Conservation (phyloP, 2,329 filamentous ascomycete species). For the Xylariaceae sp. region DNA sequence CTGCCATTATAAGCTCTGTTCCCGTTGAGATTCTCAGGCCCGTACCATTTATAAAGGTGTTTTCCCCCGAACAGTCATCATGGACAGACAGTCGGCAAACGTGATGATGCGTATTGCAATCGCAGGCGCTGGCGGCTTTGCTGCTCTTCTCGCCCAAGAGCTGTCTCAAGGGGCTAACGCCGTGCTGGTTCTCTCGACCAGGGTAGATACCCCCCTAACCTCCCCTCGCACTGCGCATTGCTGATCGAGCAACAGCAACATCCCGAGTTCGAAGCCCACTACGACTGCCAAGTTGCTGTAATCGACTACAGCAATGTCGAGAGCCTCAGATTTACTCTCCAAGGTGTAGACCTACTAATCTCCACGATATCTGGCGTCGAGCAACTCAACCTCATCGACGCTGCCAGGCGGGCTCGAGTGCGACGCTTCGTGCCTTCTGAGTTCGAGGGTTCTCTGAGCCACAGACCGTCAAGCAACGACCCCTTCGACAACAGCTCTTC, state of each 20-base stretch:
- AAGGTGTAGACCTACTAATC: constrained; percentile 66
- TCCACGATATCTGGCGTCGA: constrained; percentile 61
- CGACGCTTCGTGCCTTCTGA: constrained; percentile 67
- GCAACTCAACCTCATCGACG: constrained; percentile 66
- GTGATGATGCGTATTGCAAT: constrained; percentile 54
- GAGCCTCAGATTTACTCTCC: constrained; percentile 57
- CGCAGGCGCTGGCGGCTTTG: constrained; percentile 53
- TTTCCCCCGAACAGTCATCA: constrained; percentile 10
- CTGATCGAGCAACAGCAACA: constrained; percentile 36
- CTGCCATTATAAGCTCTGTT: too few relatives aligned
- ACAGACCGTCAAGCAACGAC: constrained; percentile 43
- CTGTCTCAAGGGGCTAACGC: constrained; percentile 59
- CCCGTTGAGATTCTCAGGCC: too few relatives aligned
- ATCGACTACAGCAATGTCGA: constrained; percentile 58
- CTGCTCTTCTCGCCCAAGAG: constrained; percentile 48
- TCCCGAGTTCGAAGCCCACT: constrained; percentile 41
- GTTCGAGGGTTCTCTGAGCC: constrained; percentile 58
- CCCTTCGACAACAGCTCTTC: constrained; percentile 54
- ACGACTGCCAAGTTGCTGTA: constrained; percentile 57
- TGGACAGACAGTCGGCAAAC: constrained; percentile 18
- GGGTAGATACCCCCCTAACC: constrained; percentile 35
- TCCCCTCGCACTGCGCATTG: constrained; percentile 3
- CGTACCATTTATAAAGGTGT: too few relatives aligned
- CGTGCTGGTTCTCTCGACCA: constrained; percentile 62
- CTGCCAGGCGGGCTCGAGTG: constrained; percentile 57